A percentile compares a stretch with the other conserved stretches of the same genome.
phyloP scores from a whole-genome alignment of 2,329 filamentous ascomycete species.

The Chrysoporthe cubensis region DNA sequence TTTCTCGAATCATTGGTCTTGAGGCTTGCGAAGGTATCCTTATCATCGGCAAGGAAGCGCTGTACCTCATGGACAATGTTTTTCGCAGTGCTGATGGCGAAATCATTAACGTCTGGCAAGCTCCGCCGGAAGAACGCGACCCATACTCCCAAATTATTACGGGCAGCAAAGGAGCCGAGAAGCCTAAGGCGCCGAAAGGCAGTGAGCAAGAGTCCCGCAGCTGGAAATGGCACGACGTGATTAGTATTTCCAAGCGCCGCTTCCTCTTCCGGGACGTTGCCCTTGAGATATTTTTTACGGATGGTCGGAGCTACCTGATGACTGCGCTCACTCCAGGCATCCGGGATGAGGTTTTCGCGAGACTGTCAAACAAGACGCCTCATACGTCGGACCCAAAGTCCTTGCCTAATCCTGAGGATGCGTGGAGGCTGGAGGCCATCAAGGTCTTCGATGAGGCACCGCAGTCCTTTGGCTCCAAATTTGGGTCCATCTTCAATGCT shows the following conservation, averaged over 20 bases:
- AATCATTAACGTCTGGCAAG: constrained; percentile 95
- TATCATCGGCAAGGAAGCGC: constrained; percentile 86
- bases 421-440: constrained; percentile 88
- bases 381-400: constrained; percentile 74
- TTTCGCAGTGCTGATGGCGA: constrained; percentile 95
- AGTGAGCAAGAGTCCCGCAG: constrained; percentile 77
- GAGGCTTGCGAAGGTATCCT: constrained; percentile 93
- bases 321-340: constrained; percentile 76
- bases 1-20: constrained; percentile 90
- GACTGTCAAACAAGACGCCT: constrained; percentile 77
- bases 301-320: constrained; percentile 91
- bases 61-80: constrained; percentile 96
- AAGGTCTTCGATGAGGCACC: constrained; percentile 65
- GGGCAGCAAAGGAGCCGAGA: constrained; percentile 66
- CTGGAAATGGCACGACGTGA: constrained; percentile 93
- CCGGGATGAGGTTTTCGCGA: constrained; percentile 80
- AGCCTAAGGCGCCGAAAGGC: constrained; percentile 51
- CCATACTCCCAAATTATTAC: constrained; percentile 95
- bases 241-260: constrained; percentile 92
- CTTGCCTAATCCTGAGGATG: constrained; percentile 79
- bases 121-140: constrained; percentile 87
- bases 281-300: constrained; percentile 96
- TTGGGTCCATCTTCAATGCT: constrained; percentile 89
- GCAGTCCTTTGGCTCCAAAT: constrained; percentile 77
- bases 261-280: constrained; percentile 96